phyloP scores from a whole-genome alignment of 1,284 basidiomycete genomes.

The Naganishia sp. region DNA sequence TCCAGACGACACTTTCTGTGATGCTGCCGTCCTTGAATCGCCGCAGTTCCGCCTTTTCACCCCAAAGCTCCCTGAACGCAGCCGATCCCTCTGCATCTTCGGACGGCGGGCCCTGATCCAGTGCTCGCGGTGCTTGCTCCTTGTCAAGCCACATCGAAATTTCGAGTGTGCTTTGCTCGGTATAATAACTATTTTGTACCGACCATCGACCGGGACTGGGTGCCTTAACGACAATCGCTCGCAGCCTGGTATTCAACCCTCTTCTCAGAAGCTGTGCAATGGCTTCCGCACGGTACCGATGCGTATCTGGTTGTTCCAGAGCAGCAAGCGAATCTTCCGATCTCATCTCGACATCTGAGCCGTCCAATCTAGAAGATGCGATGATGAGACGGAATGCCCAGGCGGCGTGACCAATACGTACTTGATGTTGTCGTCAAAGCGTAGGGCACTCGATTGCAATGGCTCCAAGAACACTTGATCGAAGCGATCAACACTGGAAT shows the following conservation, averaged over 20 bases:
- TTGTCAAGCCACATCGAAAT: constrained; percentile 75
- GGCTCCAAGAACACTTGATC: constrained; percentile 52
- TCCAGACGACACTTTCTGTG: constrained; percentile 90
- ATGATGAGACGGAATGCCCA: neutral
- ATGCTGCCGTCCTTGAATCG: constrained; percentile 97
- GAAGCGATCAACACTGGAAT: constrained; percentile 54
- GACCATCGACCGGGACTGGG: constrained; percentile 9
- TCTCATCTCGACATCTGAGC: constrained; percentile 43
- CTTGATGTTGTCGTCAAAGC: constrained; percentile 75
- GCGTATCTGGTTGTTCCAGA: constrained; percentile 4
- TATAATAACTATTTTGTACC: constrained; percentile 53
- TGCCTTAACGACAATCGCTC: constrained; percentile 37
- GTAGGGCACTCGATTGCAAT: constrained; percentile 58
- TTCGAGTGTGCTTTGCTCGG: constrained; percentile 55
- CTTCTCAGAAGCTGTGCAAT: constrained; percentile 62
- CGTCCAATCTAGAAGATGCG: constrained; percentile 59
- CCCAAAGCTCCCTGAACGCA: constrained; percentile 85
- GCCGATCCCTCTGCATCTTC: constrained; percentile 60
- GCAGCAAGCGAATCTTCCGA: constrained; percentile 53
- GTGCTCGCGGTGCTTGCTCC: constrained; percentile 71
- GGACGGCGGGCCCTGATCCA: constrained; percentile 83
- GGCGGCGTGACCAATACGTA: constrained; percentile 56
- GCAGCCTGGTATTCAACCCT: constrained; percentile 70
- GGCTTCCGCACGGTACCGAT: constrained; percentile 41
- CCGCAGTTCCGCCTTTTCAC: constrained; percentile 85